Percentiles rank a stretch among this genome's conserved stretches.
Conservation (phyloP, 345 rosid species). For the Hibiscus tridactylites region DNA sequence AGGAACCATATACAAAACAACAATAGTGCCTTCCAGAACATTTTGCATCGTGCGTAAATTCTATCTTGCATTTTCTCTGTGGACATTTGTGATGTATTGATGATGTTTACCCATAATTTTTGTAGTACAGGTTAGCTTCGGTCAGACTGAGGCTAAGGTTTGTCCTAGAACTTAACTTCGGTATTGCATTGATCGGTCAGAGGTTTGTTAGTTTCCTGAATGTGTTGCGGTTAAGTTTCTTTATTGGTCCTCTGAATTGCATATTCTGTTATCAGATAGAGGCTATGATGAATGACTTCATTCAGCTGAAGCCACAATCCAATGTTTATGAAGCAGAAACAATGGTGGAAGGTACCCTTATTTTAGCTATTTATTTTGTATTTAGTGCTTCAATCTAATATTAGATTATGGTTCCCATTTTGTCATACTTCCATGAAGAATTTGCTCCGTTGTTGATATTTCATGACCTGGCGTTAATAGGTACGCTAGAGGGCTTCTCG, state of each 20-base stretch:
- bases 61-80: not conserved
- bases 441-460: not conserved
- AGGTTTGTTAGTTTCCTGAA: not conserved
- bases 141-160: not conserved
- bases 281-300: conserved; percentile 88
- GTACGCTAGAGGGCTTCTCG: conserved; percentile 79
- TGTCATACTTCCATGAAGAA: not conserved
- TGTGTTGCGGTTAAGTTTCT: not conserved
- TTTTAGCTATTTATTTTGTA: not conserved
- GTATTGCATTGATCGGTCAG: not conserved
- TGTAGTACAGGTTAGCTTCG: conserved; percentile 56
- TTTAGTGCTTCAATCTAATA: not conserved
- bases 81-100: not conserved
- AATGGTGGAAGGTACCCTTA: conserved; percentile 75
- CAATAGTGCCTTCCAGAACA: conserved; percentile 83
- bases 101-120: conserved; percentile 12
- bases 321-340: conserved; percentile 85
- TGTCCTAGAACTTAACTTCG: not conserved
- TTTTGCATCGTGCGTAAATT: conserved; percentile 63
- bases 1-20: conserved; percentile 88
- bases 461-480: conserved; percentile 25
- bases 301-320: conserved; percentile 77
- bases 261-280: conserved; percentile 53
- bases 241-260: conserved; percentile 7
- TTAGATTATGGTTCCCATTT: not conserved